Percentiles rank a stretch among this genome's conserved stretches.
Evolutionary conservation across 164 flowering plant genomes (phyloP).

Genomic region (Buxus sempervirens): DNA sequence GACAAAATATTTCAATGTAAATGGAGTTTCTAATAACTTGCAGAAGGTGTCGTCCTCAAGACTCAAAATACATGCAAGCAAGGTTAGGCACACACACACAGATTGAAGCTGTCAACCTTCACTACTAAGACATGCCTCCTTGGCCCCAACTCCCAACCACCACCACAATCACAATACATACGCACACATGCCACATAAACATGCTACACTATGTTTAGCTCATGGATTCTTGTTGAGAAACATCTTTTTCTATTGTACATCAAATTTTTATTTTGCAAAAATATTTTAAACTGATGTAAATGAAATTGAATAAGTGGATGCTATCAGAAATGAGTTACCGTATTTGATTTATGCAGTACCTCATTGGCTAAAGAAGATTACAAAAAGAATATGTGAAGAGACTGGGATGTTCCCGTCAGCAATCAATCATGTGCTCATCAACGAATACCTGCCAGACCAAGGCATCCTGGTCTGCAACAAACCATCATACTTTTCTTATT

Average conservation of each 20-base stretch:
- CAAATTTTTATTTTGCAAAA: not conserved
- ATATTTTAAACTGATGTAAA: not conserved
- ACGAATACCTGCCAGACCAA: constrained; percentile 88
- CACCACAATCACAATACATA: not conserved
- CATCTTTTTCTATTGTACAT: not conserved
- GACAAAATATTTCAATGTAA: not conserved
- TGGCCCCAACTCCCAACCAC: not conserved
- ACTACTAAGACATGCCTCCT: not conserved
- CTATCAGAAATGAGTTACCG: not conserved
- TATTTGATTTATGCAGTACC: constrained; percentile 61
- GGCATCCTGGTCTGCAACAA: constrained; percentile 80
- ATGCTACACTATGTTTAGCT: not conserved
- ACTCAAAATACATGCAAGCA: not conserved
- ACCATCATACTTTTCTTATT: not conserved
- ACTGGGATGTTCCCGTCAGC: constrained; percentile 74
- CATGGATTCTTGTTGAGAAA: not conserved
- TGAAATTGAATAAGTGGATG: not conserved
- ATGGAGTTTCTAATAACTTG: not conserved
- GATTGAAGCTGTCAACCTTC: not conserved
- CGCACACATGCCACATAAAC: not conserved
- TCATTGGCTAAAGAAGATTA: constrained; percentile 64
- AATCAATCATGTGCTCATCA: constrained; percentile 92
- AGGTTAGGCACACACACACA: not conserved
- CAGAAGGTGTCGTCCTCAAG: not conserved
- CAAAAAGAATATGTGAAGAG: constrained; percentile 46